Conservation (phyloP, 371 early-diverging fungal species). For the Mortierella sp. region DNA sequence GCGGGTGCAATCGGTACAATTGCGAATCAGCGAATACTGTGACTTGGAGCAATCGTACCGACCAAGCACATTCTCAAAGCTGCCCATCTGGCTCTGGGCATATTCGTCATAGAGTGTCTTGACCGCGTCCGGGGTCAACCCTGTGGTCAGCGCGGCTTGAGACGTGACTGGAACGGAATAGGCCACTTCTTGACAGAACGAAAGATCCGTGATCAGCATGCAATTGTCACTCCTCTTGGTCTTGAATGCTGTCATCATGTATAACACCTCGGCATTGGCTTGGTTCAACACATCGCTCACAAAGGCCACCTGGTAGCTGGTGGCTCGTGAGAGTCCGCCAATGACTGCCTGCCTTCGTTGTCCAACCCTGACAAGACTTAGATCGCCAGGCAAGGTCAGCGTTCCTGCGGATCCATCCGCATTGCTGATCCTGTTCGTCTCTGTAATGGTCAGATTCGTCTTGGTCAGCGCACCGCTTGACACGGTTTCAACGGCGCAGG, state of each 20-base stretch:
- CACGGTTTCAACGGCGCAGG: slow-evolving; percentile 58
- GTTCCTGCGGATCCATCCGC: slow-evolving; percentile 51
- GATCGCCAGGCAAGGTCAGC: slow-evolving; percentile 53
- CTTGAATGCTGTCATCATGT: slow-evolving; percentile 47
- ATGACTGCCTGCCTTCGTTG: slow-evolving; percentile 41
- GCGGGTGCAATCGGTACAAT: slow-evolving; percentile 67
- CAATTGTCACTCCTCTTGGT: slow-evolving; percentile 58
- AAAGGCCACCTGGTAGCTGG: slow-evolving; percentile 60
- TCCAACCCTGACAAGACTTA: slow-evolving; percentile 38
- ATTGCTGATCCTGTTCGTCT: slow-evolving; percentile 48
- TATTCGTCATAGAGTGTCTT: slow-evolving; percentile 59
- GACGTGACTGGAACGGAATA: slow-evolving; percentile 65
- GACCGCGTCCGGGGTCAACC: slow-evolving; percentile 34
- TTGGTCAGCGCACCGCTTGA: slow-evolving; percentile 33
- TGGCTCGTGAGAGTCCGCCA: slow-evolving; percentile 51
- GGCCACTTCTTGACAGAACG: slow-evolving; percentile 69
- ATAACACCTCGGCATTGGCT: slow-evolving; percentile 37
- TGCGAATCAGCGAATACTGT: slow-evolving; percentile 70
- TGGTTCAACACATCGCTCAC: slow-evolving; percentile 53
- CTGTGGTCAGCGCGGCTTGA: slow-evolving; percentile 16
- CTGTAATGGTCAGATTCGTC: slow-evolving; percentile 32
- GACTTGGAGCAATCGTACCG: slow-evolving; percentile 69
- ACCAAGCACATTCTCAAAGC: slow-evolving; percentile 60
- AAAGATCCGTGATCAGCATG: slow-evolving; percentile 62
- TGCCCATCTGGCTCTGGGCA: slow-evolving; percentile 57